phyloP scores from a whole-genome alignment of 108 stramenopile species.

The Seminavis robusta region DNA sequence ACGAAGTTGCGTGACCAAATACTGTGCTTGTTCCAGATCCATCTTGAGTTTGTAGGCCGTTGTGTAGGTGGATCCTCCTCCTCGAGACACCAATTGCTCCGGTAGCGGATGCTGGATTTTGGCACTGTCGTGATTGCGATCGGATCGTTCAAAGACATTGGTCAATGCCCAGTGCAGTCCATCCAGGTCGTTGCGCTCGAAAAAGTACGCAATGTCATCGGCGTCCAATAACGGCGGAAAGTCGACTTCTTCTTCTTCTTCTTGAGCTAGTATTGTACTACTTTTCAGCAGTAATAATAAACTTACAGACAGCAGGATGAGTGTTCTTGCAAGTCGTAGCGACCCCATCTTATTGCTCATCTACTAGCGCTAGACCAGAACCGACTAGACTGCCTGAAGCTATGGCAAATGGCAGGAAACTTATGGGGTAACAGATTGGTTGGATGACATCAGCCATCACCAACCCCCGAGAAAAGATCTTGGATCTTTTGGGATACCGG shows the following conservation, averaged over 20 bases:
- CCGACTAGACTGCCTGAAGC: no score
- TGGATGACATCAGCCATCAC: no score
- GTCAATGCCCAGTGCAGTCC: constrained; percentile 52
- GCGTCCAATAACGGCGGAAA: constrained; percentile 43
- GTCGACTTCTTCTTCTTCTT: constrained; percentile 26
- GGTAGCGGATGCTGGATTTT: constrained; percentile 23
- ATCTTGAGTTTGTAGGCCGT: constrained; percentile 50
- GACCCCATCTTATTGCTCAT: no score
- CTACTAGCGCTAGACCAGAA: no score
- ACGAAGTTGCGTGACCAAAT: constrained; percentile 36
- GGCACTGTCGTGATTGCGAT: constrained; percentile 28
- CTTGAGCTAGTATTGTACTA: not conserved
- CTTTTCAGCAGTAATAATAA: no score
- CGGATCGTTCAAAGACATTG: constrained; percentile 33
- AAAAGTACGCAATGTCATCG: constrained; percentile 44
- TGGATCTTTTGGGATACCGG: no score
- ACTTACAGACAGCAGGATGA: no score
- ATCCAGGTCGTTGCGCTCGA: constrained; percentile 41
- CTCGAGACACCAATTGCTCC: constrained; percentile 27
- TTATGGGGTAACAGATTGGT: no score
- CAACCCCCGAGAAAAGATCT: no score
- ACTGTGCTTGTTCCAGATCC: constrained; percentile 54
- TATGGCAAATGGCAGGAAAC: no score
- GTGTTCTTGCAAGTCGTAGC: no score
- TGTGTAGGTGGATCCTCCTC: constrained; percentile 60